Conservation (phyloP, 2,329 filamentous ascomycete genomes). For the Colletotrichum eremochloae region DNA sequence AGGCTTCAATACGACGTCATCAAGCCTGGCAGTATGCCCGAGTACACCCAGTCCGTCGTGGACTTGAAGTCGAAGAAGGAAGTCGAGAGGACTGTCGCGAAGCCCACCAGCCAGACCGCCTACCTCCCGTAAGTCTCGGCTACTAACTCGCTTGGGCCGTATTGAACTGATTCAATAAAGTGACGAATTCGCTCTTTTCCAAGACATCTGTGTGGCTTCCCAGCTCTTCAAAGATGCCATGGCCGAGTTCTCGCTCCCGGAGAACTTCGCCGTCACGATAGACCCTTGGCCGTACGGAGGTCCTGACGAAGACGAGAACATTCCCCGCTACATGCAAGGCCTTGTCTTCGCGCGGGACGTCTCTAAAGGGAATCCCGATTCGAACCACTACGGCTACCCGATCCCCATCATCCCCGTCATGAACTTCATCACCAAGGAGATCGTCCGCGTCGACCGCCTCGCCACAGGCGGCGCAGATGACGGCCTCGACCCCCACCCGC, state of each 20-base stretch:
- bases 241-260: slow-evolving; percentile 60
- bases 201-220: slow-evolving; percentile 57
- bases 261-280: slow-evolving; percentile 59
- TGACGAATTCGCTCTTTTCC: slow-evolving; percentile 56
- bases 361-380: slow-evolving; percentile 61
- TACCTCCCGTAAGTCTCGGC: slow-evolving; percentile 49
- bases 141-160: no score
- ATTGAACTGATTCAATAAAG: slow-evolving; percentile 43
- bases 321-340: slow-evolving; percentile 62
- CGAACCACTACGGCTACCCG: slow-evolving; percentile 74
- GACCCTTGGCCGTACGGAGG: slow-evolving; percentile 77
- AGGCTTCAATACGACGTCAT: slow-evolving; percentile 61
- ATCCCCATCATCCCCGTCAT: slow-evolving; percentile 71
- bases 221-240: slow-evolving; percentile 62
- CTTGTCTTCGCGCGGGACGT: slow-evolving; percentile 62
- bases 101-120: slow-evolving; percentile 53
- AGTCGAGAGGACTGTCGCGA: slow-evolving; percentile 47
- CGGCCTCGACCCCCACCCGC: slow-evolving; percentile 54
- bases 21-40: slow-evolving; percentile 45
- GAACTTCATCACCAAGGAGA: slow-evolving; percentile 66
- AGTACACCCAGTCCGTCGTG: slow-evolving; percentile 56
- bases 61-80: slow-evolving; percentile 52
- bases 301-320: slow-evolving; percentile 54
- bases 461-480: slow-evolving; percentile 63
- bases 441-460: slow-evolving; percentile 70